Evolutionary conservation across 148 eudicot species (phyloP), one percentile per base, ranked within the genome.

Genomic region (Persicaria tinctoria): DNA sequence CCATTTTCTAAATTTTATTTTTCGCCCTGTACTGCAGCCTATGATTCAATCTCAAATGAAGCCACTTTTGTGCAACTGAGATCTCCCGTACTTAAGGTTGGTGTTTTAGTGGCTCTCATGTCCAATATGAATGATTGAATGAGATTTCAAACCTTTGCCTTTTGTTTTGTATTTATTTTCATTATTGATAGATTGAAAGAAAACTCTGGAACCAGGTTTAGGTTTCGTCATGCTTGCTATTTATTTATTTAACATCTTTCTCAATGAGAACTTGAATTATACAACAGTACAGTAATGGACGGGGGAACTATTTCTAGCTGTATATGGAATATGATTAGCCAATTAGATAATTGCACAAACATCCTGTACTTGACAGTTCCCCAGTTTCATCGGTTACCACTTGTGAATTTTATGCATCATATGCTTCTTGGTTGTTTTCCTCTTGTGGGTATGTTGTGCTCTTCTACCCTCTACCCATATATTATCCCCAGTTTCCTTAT

Each of bases 51-150:
- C 50, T 76, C 93, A 47, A 77, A 78, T 82, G 77, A 66, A 16
- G 74, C 89, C 86, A 80, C 84, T 63, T 86, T 90, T 75, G 83
- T 95, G 53, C 99, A 95, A 77, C 97, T 90, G 81, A 88, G 99
- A 70, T 95, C 99, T 38, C 99, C 99, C 0, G 81, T 92, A 60
- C 74, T 87, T 20, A 92, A 95, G 99, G 99, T 95, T 80, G 46
- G n/a, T 18, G 18, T 49, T 8, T 11, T 14, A 66, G 70, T 66
- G 48, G 48, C 14, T 66, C 8, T 41, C 70, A 66, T 5, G 47
- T 12, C 16, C 70, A 66, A 66, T 66, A 44, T 66, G 47, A 66
- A 66, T 44, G 47, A 6, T 18, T 57, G 23, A 57, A 18, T 57
- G 63, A 18, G 17, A 7, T 57, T 18, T 57, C 18, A 18, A 64